Conservation (phyloP, 345 rosid genomes). For the Populus tremula region DNA sequence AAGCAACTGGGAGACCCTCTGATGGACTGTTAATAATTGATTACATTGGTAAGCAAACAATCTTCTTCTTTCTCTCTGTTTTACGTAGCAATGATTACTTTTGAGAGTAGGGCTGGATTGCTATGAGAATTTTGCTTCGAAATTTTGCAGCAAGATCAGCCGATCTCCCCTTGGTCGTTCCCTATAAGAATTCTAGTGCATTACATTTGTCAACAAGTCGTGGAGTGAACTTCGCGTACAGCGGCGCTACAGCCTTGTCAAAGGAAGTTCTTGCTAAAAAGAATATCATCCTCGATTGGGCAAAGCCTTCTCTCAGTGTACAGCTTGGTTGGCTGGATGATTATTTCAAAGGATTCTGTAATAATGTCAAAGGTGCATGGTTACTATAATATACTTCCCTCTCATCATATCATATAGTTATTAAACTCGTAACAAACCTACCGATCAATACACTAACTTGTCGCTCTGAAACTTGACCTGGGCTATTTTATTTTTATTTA, state of each 20-base stretch:
- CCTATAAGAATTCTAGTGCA: neutral
- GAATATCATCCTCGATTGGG: neutral
- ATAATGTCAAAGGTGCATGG: neutral
- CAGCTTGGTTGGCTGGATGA: neutral
- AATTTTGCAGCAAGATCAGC: conserved; percentile 10
- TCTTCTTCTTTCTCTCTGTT: no score
- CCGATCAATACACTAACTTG: no score
- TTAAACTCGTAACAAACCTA: no score
- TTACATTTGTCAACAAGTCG: no score
- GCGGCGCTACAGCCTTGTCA: conserved; percentile 2
- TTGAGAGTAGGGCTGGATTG: no score
- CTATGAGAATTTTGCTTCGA: neutral
- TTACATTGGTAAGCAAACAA: neutral
- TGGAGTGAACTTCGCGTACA: conserved; percentile 4
- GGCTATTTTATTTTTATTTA: no score
- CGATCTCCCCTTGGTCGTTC: neutral
- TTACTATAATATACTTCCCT: no score
- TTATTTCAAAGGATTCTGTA: neutral
- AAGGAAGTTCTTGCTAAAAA: neutral
- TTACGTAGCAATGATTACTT: no score
- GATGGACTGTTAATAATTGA: neutral
- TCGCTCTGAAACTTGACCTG: no score
- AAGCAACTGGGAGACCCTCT: neutral
- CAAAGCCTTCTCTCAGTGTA: neutral
- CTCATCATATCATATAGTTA: no score